phyloP scores from a whole-genome alignment of 148 eudicot species.

The Gaultheria prostrata region DNA sequence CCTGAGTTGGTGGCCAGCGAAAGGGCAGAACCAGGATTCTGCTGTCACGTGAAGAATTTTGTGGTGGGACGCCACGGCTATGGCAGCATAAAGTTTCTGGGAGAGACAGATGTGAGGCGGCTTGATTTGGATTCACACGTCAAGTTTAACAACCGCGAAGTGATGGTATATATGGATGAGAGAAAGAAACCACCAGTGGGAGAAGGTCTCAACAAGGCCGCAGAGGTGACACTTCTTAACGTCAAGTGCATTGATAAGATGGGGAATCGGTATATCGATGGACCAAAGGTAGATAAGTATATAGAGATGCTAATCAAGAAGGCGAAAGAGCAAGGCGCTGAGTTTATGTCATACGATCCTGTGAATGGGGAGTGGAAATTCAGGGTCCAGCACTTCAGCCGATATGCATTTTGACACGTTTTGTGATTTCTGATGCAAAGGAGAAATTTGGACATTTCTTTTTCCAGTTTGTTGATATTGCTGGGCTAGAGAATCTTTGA shows the following conservation, averaged over 20 bases:
- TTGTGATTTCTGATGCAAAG: background rate
- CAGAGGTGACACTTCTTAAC: background rate
- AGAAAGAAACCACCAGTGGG: background rate
- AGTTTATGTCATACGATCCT: conserved; percentile 4
- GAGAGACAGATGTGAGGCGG: background rate
- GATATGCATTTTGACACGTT: background rate
- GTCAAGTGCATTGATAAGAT: conserved; percentile 4
- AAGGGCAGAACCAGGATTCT: conserved; percentile 7
- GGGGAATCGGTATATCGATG: background rate
- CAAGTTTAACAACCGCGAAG: conserved; percentile 4
- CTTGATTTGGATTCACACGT: conserved; percentile 3
- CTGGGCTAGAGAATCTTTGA: background rate
- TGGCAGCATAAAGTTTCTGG: background rate
- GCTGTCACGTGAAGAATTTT: background rate
- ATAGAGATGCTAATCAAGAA: background rate
- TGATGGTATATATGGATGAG: conserved; percentile 6
- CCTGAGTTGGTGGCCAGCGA: background rate
- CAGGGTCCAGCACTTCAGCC: conserved; percentile 5
- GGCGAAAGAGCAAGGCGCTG: background rate
- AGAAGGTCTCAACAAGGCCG: conserved; percentile 1
- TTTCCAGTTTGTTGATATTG: background rate
- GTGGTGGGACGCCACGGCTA: background rate
- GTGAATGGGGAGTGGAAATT: background rate
- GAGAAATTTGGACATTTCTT: background rate
- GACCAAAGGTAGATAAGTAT: background rate